Evolutionary conservation across 495 filamentous ascomycete genomes (phyloP), one percentile per base, ranked within the genome.

Genomic region (Penicillium malachiteum): DNA sequence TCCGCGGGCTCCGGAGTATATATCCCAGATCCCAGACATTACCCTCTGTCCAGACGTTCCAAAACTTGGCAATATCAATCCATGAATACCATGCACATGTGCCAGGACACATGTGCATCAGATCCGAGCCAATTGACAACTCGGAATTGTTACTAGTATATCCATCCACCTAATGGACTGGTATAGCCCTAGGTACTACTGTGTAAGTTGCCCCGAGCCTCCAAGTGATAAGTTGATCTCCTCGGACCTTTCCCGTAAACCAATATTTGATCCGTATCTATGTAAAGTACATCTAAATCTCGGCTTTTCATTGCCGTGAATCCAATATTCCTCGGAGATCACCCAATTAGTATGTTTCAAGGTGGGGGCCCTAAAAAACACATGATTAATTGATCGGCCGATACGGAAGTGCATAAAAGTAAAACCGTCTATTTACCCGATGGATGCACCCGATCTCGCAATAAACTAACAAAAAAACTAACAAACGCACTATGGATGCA

Each of bases 381-480:
- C 43, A 46, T 46, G 43, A 46, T 13, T n/a, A 13, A 13, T 46
- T 46, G 43, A 46, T 46, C 43, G 43, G 43, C 43, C 43, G 43
- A 46, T 32, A 46, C 43, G 10, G 13, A 41, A n/a, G n/a, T n/a
- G 38, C 7, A 41, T 14, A 21, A 21, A 43, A 43, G 30, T 31
- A 5, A 46, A 31, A 46, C 3, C n/a, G 43, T 32, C 43, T 46
- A 33, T 46, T 46, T 46, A 46, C 43, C 43, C 43, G 43, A 46
- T 46, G 43, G 43, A 46, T 46, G 43, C 43, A 21, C 43, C 43
- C 21, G 43, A 45, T 45, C 21, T 16, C 21, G 21, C 43, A 45
- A 37, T 37, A 37, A 13, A 46, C 26, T 46, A 46, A 32, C 26
- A n/a, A 45, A 37, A 3, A 37, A 13, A 46, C 26, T 46, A 46